A percentile compares a stretch with the other conserved stretches of the same genome.
phyloP scores from a whole-genome alignment of 2,329 filamentous ascomycete species.

The Paraphoma chrysanthemicola region DNA sequence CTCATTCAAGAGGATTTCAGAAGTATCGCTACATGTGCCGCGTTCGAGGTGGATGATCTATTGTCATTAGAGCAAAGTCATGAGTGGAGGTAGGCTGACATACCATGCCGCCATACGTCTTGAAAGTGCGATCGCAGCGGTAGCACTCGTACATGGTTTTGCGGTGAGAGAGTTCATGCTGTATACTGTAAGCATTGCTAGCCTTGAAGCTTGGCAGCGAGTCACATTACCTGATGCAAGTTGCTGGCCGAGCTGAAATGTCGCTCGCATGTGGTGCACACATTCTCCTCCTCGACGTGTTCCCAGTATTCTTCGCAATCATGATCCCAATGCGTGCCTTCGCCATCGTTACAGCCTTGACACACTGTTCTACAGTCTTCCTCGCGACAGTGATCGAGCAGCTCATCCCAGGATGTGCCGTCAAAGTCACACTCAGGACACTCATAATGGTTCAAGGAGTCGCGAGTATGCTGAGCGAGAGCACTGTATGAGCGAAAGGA shows the following conservation, averaged over 20 bases:
- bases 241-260: slow-evolving; percentile 8
- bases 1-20: slow-evolving; percentile 12
- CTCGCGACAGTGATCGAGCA: slow-evolving; percentile 9
- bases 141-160: slow-evolving; percentile 11
- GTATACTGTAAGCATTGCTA: not conserved
- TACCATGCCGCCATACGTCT: slow-evolving; percentile 23
- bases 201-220: not conserved
- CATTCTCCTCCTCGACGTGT: slow-evolving; percentile 7
- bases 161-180: slow-evolving; percentile 9
- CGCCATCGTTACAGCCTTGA: slow-evolving; percentile 9
- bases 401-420: slow-evolving; percentile 3
- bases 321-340: not conserved
- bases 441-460: slow-evolving; percentile 7
- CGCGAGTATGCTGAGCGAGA: slow-evolving; percentile 2
- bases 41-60: slow-evolving; percentile 21
- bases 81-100: not conserved
- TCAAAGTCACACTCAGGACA: slow-evolving; percentile 13
- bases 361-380: slow-evolving; percentile 6
- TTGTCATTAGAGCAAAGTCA: not conserved
- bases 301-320: slow-evolving; percentile 3
- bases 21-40: slow-evolving; percentile 7
- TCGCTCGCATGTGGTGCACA: slow-evolving; percentile 7
- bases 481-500: not conserved
- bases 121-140: slow-evolving; percentile 15
- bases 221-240: slow-evolving; percentile 7